Base-by-base conservation (phyloP, 2,329 filamentous ascomycete genomes). In the Colletotrichum simmondsii region DNA sequence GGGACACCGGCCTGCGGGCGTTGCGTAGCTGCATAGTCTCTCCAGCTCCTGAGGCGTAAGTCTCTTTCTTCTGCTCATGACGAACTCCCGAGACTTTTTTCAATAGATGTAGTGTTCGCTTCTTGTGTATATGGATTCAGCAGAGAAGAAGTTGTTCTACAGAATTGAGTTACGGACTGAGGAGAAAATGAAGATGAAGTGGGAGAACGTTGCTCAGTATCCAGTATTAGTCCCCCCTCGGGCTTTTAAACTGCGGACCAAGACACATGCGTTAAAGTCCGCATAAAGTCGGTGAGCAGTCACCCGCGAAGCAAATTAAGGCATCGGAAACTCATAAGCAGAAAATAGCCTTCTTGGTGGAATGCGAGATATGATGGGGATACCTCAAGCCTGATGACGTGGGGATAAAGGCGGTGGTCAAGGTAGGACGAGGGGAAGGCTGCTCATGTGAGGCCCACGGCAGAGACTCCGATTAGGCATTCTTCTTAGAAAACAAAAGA, bases 11-110 rank as follows among this genome's bases (percentile, higher is more conserved):
- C 74, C 72, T 42, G 63, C 35, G 19, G 56, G 24, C 22, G 54
- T 65, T 4, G 58, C 46, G 46, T 73, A 74, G 53, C 57, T 70
- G 56, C 74, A 75, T 22, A 74, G 73, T 28, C 46, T 30, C 12
- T 62, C 65, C 24, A 73, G 54, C 61, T 74, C 72, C 12, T 66
- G 70, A 2, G 61, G 42, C 28, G 35, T 72, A 14, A 72, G 42
- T 16, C 65, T 58, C 35, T 35, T 73, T 32, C 61, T 65, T 3
- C 56, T 74, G 26, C 37, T 74, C 53, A 10, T 56, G 60, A 19
- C 19, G 60, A 19, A 10, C 12, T 37, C 16, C 52, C 3, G 14
- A 19, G 24, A 12, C 46, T 32, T 24, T 24, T 0, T 6, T 24
- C 10, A 11, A 10, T 12, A 8, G 26, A 22, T 11, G 4, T 7